Evolutionary conservation across 192 early-diverging fungal species (phyloP), one percentile per base, ranked within the genome.

Genomic region (Backusella tarrabulga): DNA sequence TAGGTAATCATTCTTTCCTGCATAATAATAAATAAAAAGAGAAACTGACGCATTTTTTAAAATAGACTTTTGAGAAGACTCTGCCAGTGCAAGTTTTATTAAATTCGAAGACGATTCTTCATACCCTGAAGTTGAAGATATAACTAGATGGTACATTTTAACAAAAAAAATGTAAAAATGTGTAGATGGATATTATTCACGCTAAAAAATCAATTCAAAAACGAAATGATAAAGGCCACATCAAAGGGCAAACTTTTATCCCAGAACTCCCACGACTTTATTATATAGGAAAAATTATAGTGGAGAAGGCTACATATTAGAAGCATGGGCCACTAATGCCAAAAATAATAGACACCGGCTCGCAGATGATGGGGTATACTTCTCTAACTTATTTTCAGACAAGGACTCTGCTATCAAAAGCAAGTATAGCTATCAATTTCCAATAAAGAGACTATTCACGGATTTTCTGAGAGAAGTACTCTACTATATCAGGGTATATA

Each of bases 381-480:
- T 85, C 6, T 77, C 79, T 34, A 85, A 85, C 72, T 69, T 85
- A 7, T 76, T 82, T 34, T 66, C 82, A 42, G 81, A 85, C 1
- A 76, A 76, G 5, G 76, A 85, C 23, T 67, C 72, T 74, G 44
- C 41, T 75, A 1, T 60, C 52, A 71, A 85, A 42, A 80, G 76
- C 68, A 73, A 78, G 17, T 85, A 82, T 56, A 81, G 81, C 71
- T 78, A 85, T 1, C 83, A 83, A 15, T 81, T 87, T 0, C 83
- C 83, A 29, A 80, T 81, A 41, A 87, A 85, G 80, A 83, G 85
- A 70, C n/a, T 42, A 2, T 1, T 70, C 21, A 2, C 36, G 9
- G 68, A 70, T 41, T 70, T 36, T 1, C 19, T 70, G 4, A 8
- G 19, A 40, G 0, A 5, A 4, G 0, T 70, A 36, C 0, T 36